Conservation (phyloP, 192 early-diverging fungal genomes). For the Phycomyces blakesleeanus region DNA sequence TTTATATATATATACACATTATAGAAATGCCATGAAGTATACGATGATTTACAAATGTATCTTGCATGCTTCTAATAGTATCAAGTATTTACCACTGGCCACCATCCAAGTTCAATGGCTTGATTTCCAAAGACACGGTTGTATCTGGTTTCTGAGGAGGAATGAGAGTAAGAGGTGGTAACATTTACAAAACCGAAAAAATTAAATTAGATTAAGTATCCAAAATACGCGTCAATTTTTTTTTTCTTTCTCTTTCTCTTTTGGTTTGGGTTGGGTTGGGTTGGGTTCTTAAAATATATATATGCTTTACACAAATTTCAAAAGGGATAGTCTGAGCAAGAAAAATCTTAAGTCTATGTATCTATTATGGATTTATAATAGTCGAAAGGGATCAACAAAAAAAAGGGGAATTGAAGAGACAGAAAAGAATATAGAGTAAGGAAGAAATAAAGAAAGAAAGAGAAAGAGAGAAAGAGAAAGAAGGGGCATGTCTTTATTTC, state of each 20-base stretch:
- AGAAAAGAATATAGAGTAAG: not conserved
- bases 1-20: too few species aligned
- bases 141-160: not conserved
- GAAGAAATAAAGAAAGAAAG: not conserved
- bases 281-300: too few species aligned
- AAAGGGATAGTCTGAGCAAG: not conserved
- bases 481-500: not conserved
- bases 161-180: not conserved
- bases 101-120: constrained; percentile 11
- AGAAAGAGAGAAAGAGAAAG: not conserved
- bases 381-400: not conserved
- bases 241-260: too few species aligned
- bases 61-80: too few species aligned
- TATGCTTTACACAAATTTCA: too few species aligned
- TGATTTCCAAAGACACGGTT: not conserved
- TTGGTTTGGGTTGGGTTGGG: too few species aligned
- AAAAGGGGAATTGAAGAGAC: not conserved
- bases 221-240: not conserved
- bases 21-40: not conserved
- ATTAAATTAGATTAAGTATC: too few species aligned
- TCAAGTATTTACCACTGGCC: constrained; percentile 13
- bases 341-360: not conserved
- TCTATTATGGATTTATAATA: not conserved
- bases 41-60: too few species aligned
- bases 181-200: too few species aligned